Percentiles rank a stretch among this genome's conserved stretches.
phyloP scores from a whole-genome alignment of 2,329 filamentous ascomycete genomes.

The Aspergillus udagawae region DNA sequence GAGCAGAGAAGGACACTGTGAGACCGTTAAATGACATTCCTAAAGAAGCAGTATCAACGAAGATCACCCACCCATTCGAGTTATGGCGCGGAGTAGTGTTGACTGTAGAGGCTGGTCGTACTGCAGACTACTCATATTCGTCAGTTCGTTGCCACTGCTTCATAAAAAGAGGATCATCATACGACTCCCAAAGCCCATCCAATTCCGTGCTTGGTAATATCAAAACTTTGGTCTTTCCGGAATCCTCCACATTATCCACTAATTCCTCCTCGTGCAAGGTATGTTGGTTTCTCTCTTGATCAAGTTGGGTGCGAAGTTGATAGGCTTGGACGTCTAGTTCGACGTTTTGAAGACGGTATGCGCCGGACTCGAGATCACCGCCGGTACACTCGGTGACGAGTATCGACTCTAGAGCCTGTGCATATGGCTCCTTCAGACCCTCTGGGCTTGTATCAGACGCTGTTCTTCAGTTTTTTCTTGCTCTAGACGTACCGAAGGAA shows the following conservation, averaged over 20 bases:
- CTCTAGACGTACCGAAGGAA: slow-evolving; percentile 22
- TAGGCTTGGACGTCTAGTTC: slow-evolving; percentile 44
- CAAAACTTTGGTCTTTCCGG: slow-evolving; percentile 30
- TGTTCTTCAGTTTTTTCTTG: no score
- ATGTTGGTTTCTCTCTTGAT: slow-evolving; percentile 19
- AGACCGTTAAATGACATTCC: not conserved
- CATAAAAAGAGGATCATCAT: slow-evolving; percentile 9
- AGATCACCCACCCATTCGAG: slow-evolving; percentile 32
- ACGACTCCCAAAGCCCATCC: slow-evolving; percentile 44
- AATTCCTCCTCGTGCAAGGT: slow-evolving; percentile 14
- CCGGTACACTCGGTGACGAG: slow-evolving; percentile 39
- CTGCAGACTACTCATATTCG: slow-evolving; percentile 28
- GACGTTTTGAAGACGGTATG: slow-evolving; percentile 29
- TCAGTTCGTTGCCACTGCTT: not conserved
- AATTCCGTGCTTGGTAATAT: slow-evolving; percentile 37
- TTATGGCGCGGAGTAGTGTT: slow-evolving; percentile 38
- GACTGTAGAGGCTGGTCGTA: slow-evolving; percentile 43
- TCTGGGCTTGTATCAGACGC: slow-evolving; percentile 16
- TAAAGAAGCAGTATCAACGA: not conserved
- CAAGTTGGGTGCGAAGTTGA: slow-evolving; percentile 25
- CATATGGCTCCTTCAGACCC: slow-evolving; percentile 19
- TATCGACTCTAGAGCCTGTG: slow-evolving; percentile 29
- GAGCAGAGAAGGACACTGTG: slow-evolving; percentile 28
- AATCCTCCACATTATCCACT: slow-evolving; percentile 19
- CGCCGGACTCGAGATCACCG: slow-evolving; percentile 17